Evolutionary conservation across 805 yeast species (phyloP).

Genomic region (Saturnispora kantuleensis): DNA sequence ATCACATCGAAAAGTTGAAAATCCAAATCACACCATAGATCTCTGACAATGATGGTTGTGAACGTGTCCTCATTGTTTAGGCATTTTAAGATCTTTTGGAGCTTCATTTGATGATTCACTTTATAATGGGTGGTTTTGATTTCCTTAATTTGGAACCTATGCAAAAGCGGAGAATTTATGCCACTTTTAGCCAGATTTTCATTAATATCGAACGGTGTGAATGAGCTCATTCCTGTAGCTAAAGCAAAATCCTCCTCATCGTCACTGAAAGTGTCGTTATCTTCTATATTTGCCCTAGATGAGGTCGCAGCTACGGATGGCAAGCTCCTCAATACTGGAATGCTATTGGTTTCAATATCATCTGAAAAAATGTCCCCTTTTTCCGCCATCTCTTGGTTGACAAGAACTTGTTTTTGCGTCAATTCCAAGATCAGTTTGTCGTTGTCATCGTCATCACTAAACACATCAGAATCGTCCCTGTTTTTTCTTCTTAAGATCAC

Average conservation of each 20-base stretch:
- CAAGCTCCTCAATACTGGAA: too few species aligned
- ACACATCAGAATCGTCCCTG: slow-evolving; percentile 1
- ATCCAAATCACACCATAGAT: slow-evolving; percentile 47
- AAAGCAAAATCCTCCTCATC: slow-evolving; percentile 21
- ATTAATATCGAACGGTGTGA: slow-evolving; percentile 10
- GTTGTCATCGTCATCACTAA: slow-evolving; percentile 7
- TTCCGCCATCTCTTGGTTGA: neutral
- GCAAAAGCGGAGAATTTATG: slow-evolving; percentile 36
- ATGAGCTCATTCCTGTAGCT: neutral
- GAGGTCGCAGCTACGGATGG: neutral
- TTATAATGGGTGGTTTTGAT: slow-evolving; percentile 27
- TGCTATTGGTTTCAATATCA: slow-evolving; percentile 24
- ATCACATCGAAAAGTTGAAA: slow-evolving; percentile 45
- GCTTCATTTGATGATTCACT: slow-evolving; percentile 22
- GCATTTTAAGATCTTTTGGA: slow-evolving; percentile 50
- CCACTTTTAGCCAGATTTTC: slow-evolving; percentile 32
- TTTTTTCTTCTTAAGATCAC: neutral
- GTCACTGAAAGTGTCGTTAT: slow-evolving; percentile 19
- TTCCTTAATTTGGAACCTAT: slow-evolving; percentile 35
- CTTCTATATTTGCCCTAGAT: neutral
- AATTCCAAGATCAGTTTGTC: neutral
- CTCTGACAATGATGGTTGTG: slow-evolving; percentile 45
- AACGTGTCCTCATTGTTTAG: slow-evolving; percentile 26
- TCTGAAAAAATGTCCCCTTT: slow-evolving; percentile 20
- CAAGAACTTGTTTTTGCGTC: slow-evolving; percentile 1